Evolutionary conservation across 2,329 filamentous ascomycete species (phyloP).

Genomic region (Xylariaceae sp.): DNA sequence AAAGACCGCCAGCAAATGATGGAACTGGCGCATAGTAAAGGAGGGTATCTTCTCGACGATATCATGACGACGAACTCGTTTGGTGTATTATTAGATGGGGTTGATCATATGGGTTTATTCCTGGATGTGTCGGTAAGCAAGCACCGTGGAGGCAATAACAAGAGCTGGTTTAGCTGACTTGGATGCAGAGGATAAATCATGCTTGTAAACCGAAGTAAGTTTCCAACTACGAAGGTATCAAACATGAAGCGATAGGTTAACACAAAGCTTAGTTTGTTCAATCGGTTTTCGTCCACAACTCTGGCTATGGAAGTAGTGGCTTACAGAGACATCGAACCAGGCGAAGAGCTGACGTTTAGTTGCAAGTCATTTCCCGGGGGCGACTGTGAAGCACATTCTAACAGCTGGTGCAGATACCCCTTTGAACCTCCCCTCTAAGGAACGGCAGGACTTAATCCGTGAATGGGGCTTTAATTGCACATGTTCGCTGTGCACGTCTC

Average conservation of each 20-base stretch:
- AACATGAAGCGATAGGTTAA: conserved; percentile 1
- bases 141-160: neutral
- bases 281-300: conserved; percentile 36
- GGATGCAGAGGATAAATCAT: conserved; percentile 40
- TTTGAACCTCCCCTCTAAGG: conserved; percentile 29
- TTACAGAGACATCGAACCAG: conserved; percentile 38
- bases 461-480: conserved; percentile 37
- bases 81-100: conserved; percentile 28
- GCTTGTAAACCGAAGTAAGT: conserved; percentile 42
- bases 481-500: conserved; percentile 30
- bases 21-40: conserved; percentile 35
- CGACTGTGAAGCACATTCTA: conserved; percentile 3
- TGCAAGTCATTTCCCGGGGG: conserved; percentile 29
- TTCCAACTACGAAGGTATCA: neutral
- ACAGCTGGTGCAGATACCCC: conserved; percentile 26
- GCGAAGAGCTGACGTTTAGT: conserved; percentile 42
- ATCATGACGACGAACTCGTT: conserved; percentile 41
- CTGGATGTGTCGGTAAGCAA: conserved; percentile 38
- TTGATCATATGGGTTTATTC: conserved; percentile 37
- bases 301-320: conserved; percentile 39
- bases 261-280: conserved; percentile 34
- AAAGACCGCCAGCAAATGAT: conserved; percentile 28
- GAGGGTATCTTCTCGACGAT: conserved; percentile 38
- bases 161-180: neutral
- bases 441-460: conserved; percentile 27